These are phyloP conservation scores for Penicillium canescens DNA, from an alignment of 495 filamentous ascomycete species.

Conservation along the genomic window DNA sequence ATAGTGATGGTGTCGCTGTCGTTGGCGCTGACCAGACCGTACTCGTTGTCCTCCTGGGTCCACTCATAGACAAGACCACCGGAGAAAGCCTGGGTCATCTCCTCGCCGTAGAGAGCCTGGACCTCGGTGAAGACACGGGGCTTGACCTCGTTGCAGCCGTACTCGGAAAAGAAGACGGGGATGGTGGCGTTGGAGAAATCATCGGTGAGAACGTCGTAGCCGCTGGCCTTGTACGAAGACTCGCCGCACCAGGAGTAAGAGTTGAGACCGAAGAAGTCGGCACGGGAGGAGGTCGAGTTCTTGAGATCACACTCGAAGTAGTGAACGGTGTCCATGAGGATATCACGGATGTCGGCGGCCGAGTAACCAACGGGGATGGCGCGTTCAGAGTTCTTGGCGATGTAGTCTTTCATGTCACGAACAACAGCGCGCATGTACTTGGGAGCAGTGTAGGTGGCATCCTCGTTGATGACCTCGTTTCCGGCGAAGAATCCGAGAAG, in stretches of 20 bases:
- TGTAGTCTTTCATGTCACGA: constrained; percentile 87
- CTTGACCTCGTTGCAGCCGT: constrained; percentile 81
- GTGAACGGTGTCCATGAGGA: constrained; percentile 75
- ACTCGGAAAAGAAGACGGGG: constrained; percentile 96
- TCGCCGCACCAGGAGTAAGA: constrained; percentile 93
- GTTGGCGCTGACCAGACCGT: constrained; percentile 73
- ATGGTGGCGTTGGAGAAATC: constrained; percentile 72
- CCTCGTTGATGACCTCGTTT: constrained; percentile 89
- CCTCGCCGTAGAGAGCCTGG: constrained; percentile 68
- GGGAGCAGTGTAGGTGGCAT: constrained; percentile 37
- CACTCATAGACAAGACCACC: constrained; percentile 92
- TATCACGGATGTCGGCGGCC: constrained; percentile 84
- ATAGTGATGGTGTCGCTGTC: constrained; percentile 63
- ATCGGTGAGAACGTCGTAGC: constrained; percentile 70
- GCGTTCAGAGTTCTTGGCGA: constrained; percentile 66
- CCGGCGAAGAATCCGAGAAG: constrained; percentile 88
- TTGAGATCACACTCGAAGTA: constrained; percentile 81
- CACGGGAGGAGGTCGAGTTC: constrained; percentile 62
- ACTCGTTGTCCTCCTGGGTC: constrained; percentile 77
- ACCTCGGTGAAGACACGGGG: constrained; percentile 88
- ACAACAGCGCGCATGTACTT: constrained; percentile 63
- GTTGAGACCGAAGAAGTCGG: constrained; percentile 92
- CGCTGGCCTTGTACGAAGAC: constrained; percentile 65
- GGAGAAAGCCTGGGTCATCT: constrained; percentile 79
- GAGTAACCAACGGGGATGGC: constrained; percentile 86